These are phyloP conservation scores for Wickerhamomyces silvicola DNA, from an alignment of 805 yeast genomes.

Conservation along the genomic window DNA sequence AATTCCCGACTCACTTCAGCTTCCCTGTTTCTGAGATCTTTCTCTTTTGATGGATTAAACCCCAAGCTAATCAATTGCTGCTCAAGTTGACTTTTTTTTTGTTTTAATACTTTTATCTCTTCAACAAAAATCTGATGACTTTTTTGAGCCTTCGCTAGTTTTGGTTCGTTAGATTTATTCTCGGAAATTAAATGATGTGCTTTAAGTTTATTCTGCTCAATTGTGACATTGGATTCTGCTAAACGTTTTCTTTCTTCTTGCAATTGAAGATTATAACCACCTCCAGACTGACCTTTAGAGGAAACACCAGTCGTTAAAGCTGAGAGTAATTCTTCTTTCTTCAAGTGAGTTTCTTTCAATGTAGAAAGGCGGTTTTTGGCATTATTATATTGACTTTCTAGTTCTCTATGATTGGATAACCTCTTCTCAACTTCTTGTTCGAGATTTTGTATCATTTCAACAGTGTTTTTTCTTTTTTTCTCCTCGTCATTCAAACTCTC, in stretches of 20 bases:
- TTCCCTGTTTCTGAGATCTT: slow-evolving; percentile 42
- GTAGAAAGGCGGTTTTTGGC: slow-evolving; percentile 38
- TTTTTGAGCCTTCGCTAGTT: slow-evolving; percentile 44
- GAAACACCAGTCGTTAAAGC: slow-evolving; percentile 88
- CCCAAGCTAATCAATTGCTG: slow-evolving; percentile 46
- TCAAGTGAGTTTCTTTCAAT: slow-evolving; percentile 41
- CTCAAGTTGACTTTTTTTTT: slow-evolving; percentile 32
- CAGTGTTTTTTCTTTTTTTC: slow-evolving; percentile 27
- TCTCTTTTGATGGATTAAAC: slow-evolving; percentile 41
- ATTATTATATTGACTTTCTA: slow-evolving; percentile 39
- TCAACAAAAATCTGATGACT: slow-evolving; percentile 37
- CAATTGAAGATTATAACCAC: slow-evolving; percentile 73
- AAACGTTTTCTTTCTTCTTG: slow-evolving; percentile 52
- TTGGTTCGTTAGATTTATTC: slow-evolving; percentile 36
- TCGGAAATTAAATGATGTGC: slow-evolving; percentile 52
- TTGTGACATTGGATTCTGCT: slow-evolving; percentile 45
- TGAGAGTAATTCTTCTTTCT: slow-evolving; percentile 73
- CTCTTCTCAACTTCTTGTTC: slow-evolving; percentile 29
- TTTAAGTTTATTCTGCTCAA: slow-evolving; percentile 55
- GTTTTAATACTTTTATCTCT: slow-evolving; percentile 38
- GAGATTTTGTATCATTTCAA: slow-evolving; percentile 29
- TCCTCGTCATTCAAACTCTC: slow-evolving; percentile 55
- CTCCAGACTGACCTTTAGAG: slow-evolving; percentile 63
- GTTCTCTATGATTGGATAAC: slow-evolving; percentile 28
- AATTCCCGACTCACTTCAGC: slow-evolving; percentile 36